Base-by-base conservation (phyloP, 805 yeast genomes). In the Saccharomycopsis guyanensis region DNA sequence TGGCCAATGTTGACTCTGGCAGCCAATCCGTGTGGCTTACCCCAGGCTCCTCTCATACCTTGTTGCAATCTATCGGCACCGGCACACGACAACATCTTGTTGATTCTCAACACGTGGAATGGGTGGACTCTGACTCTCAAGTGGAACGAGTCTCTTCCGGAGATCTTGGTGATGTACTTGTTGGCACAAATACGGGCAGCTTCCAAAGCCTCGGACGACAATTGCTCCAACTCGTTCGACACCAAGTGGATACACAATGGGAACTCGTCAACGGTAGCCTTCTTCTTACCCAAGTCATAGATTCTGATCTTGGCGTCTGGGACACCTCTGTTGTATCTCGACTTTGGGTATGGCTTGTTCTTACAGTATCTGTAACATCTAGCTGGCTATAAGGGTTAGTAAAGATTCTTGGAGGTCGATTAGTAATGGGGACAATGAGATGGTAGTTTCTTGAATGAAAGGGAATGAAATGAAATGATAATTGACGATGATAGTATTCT, bases 31-130 rank as follows among this genome's bases (percentile, higher is more conserved):
- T 89, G 96, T 67, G 98, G 98, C 81, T 93, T 93, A 88, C 98
- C 98, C 97, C 97, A 93, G 71, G 98, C 98, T 82, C 95, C 95
- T 87, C 98, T 91, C 98, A 93, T 93, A 89, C 98, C 98, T 80
- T 93, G 97, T 80, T 93, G 98, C 77, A 93, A 83, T 86, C 98
- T 88, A 91, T 93, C 98, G 72, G 98, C 98, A 86, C 98, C 98
- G 79, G 98, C 98, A 82, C 98, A 93, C 69, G 98, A 93, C 96
- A 93, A 88, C 98, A 93, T 93, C 87, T 93, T 93, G 93, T 93
- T 93, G 81, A 93, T 93, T 78, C 98, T 85, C 73, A 93, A 82
- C 62, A 93, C 98, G 82, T 93, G 98, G 97, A 86, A 93, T 65
- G 98, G 98, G 77, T 93, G 98, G 68, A 89, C 97, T 80, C 98